Evolutionary conservation across 208 protist species (phyloP), one percentile per base, ranked within the genome.

Genomic region (Acanthamoeba polyphaga): DNA sequence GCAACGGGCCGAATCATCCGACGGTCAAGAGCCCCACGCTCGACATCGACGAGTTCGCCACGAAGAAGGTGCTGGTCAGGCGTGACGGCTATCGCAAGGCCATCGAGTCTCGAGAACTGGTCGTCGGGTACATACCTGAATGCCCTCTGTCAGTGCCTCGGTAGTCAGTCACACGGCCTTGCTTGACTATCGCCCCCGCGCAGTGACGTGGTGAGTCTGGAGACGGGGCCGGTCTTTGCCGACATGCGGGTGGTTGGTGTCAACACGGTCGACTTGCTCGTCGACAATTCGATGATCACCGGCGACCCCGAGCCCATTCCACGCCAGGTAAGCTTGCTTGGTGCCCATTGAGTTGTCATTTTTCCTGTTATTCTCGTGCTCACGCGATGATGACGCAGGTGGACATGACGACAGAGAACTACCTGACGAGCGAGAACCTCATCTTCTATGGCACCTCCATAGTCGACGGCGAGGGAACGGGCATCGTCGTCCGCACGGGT

Each of bases 371-470:
- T 38, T 38, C 38, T 38, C 70, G 43, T 8, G 43, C 6, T 49
- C 38, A 43, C 3, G 1, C 5, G 15, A 12, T 78, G 32, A 13
- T 22, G 29, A 27, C 17, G 70, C 22, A 53, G 51, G 34, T 93
- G 15, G 62, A 93, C 62, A 68, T 53, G 34, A 93, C 88, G 15
- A 93, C 88, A 46, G 88, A 93, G 38, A 93, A 76, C 62, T 68
- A 68, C 38, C 38, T 93, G 46, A 17, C 38, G 58, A 93, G 60
- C 60, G 88, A 68, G 60, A 93, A 93, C 43, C 29, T 93, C 8
- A 13, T 93, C 19, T 93, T 93, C 88, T 93, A 93, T 34, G 88
- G 88, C 55, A 93, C 88, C 22, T 24, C 22, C 15, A 58, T 93
- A 15, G 62, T 74, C 34, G 88, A 68, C 7, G 88, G 88, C 17